Evolutionary conservation across 495 filamentous ascomycete species (phyloP).

Genomic region (Hypoxylon perforatum): DNA sequence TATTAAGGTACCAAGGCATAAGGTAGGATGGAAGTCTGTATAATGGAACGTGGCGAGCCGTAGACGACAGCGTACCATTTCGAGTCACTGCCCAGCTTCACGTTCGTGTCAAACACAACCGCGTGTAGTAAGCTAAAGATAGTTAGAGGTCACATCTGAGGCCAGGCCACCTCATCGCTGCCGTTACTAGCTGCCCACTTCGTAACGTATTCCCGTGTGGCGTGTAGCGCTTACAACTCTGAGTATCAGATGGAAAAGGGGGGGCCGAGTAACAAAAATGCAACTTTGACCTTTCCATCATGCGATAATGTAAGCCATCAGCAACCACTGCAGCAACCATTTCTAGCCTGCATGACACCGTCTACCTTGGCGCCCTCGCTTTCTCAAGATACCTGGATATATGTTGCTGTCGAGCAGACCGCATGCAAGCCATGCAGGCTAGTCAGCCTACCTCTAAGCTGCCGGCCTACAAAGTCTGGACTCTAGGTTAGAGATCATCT

Average conservation of each 20-base stretch:
- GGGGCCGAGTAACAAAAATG: slow-evolving; percentile 8
- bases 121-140: slow-evolving; percentile 26
- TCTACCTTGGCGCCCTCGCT: not conserved
- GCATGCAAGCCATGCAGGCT: too few species aligned
- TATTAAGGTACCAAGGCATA: not conserved
- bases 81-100: slow-evolving; percentile 7
- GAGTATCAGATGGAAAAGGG: slow-evolving; percentile 1
- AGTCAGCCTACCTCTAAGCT: too few species aligned
- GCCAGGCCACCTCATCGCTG: not conserved
- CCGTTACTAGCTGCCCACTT: slow-evolving; percentile 28
- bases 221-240: slow-evolving; percentile 3
- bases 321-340: too few species aligned
- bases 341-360: not conserved
- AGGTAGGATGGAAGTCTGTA: too few species aligned
- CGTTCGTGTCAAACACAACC: not conserved
- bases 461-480: not conserved
- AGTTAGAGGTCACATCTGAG: slow-evolving; percentile 15
- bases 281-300: slow-evolving; percentile 15
- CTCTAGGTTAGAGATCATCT: not conserved
- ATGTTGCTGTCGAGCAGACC: not conserved
- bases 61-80: slow-evolving; percentile 11
- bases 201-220: slow-evolving; percentile 19
- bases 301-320: slow-evolving; percentile 10
- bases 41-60: slow-evolving; percentile 13
- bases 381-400: too few species aligned